A percentile compares a stretch with the other conserved stretches of the same genome.
Evolutionary conservation across 495 filamentous ascomycete genomes (phyloP).

Genomic region (Rusavskia elegans): DNA sequence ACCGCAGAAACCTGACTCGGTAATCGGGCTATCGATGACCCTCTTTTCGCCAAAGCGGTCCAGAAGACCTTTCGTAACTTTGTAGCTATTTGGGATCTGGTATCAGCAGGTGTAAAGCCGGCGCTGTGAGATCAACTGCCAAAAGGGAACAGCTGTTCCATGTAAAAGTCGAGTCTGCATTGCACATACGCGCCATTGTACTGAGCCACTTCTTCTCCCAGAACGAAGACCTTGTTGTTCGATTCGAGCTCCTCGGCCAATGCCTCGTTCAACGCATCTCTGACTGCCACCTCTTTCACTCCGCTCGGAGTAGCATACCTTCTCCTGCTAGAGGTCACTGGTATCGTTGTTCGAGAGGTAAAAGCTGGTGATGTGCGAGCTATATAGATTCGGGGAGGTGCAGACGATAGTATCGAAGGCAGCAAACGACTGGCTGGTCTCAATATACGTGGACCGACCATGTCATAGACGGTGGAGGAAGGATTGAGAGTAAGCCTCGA

Average conservation of each 20-base stretch:
- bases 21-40: constrained; percentile 97
- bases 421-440: constrained; percentile 67
- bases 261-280: constrained; percentile 94
- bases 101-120: constrained; percentile 3
- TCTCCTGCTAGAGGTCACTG: constrained; percentile 27
- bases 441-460: constrained; percentile 59
- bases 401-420: constrained; percentile 40
- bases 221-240: constrained; percentile 85
- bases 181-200: constrained; percentile 81
- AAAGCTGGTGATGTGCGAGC: constrained; percentile 25
- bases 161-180: neutral
- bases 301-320: constrained; percentile 41
- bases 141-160: neutral
- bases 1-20: constrained; percentile 87
- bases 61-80: constrained; percentile 91
- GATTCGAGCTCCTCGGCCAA: constrained; percentile 91
- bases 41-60: constrained; percentile 96
- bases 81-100: constrained; percentile 46
- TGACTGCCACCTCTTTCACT: constrained; percentile 83
- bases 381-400: constrained; percentile 26
- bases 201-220: constrained; percentile 97
- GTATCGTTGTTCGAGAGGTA: constrained; percentile 30
- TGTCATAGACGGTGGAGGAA: constrained; percentile 11
- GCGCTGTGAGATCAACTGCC: too few species aligned
- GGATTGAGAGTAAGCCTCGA: neutral